A percentile compares a stretch with the other conserved stretches of the same genome.
phyloP scores from a whole-genome alignment of 2,329 filamentous ascomycete genomes.

The Calonectria leucothoes region DNA sequence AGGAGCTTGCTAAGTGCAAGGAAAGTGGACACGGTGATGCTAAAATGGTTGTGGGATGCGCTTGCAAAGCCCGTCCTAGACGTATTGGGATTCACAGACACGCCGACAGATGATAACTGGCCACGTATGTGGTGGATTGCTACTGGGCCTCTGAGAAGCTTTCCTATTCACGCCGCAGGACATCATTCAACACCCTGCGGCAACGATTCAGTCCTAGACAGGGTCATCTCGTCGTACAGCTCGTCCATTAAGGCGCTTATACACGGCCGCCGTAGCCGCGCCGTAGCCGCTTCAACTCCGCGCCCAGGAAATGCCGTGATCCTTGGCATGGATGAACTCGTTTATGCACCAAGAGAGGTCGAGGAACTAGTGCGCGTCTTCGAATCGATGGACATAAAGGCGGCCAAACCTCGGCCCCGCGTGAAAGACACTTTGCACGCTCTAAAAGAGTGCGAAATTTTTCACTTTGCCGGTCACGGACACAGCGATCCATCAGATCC shows the following conservation, averaged over 20 bases:
- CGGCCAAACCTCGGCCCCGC: neutral
- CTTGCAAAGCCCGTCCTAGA: slow-evolving; percentile 39
- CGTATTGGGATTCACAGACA: slow-evolving; percentile 36
- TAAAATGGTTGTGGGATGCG: slow-evolving; percentile 48
- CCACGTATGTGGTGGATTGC: slow-evolving; percentile 50
- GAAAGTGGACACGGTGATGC: neutral
- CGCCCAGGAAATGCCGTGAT: neutral
- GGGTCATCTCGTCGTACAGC: slow-evolving; percentile 52
- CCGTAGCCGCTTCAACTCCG: neutral
- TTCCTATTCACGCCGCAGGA: slow-evolving; percentile 50
- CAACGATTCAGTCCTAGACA: slow-evolving; percentile 44
- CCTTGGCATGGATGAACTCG: neutral
- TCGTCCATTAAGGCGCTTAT: slow-evolving; percentile 48
- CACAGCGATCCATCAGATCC: slow-evolving; percentile 1
- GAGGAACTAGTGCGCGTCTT: neutral
- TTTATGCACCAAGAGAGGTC: neutral
- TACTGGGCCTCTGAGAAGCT: slow-evolving; percentile 41
- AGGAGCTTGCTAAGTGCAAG: neutral
- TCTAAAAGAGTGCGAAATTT: slow-evolving; percentile 45
- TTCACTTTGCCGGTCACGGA: slow-evolving; percentile 34
- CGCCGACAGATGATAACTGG: slow-evolving; percentile 25
- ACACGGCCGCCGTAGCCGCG: slow-evolving; percentile 19
- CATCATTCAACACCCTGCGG: slow-evolving; percentile 31
- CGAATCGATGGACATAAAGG: neutral
- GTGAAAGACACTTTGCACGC: slow-evolving; percentile 37